Evolutionary conservation across 139 green algal species (phyloP).

Genomic region (Coelastrella sp.): DNA sequence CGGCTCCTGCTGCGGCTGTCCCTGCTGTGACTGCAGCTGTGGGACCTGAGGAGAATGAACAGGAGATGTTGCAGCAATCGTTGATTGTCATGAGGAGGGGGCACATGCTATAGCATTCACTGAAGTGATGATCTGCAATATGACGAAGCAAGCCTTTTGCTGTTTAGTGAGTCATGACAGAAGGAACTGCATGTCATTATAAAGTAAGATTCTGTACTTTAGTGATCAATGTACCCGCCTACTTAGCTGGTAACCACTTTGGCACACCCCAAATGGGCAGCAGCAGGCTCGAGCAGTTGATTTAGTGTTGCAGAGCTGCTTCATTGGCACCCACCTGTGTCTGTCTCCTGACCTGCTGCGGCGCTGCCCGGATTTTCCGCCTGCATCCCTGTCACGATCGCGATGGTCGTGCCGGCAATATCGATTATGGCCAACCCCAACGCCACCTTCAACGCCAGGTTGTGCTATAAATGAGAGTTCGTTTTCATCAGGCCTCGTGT

Average conservation of each 20-base stretch:
- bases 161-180: too few species aligned
- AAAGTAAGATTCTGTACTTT: too few species aligned
- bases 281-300: background rate
- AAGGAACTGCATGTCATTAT: too few species aligned
- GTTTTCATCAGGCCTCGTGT: background rate
- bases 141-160: too few species aligned
- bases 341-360: constrained; percentile 28
- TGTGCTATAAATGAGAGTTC: background rate
- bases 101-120: background rate
- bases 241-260: too few species aligned
- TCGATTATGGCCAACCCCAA: background rate
- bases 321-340: background rate
- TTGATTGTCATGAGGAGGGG: too few species aligned
- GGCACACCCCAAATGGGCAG: background rate
- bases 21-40: constrained; percentile 30
- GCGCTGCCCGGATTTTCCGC: background rate
- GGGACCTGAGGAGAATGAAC: background rate
- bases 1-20: constrained; percentile 19
- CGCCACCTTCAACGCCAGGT: too few species aligned
- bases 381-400: background rate
- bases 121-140: background rate
- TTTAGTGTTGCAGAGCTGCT: background rate
- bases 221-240: too few species aligned
- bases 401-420: background rate
- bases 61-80: background rate